Conservation (phyloP, 2,329 filamentous ascomycete species). For the Hymenoscyphus albidus region DNA sequence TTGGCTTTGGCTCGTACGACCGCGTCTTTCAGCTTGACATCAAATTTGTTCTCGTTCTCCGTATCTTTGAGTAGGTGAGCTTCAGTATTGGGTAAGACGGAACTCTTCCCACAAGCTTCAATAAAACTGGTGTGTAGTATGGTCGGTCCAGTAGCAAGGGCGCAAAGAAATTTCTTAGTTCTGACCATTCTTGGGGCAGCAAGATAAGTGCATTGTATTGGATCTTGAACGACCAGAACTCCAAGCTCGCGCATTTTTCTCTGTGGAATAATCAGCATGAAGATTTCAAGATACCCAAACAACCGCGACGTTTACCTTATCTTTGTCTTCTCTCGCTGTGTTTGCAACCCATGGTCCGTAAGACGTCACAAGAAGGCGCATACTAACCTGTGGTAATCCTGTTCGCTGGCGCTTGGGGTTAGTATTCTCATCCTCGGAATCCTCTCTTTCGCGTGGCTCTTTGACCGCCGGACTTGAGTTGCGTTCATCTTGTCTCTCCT, state of each 20-base stretch:
- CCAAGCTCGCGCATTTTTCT: conserved; percentile 78
- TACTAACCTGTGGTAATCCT: conserved; percentile 60
- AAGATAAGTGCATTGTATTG: conserved; percentile 74
- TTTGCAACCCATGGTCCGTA: conserved; percentile 79
- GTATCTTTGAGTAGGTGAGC: conserved; percentile 68
- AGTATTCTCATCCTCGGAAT: conserved; percentile 46
- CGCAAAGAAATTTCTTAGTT: conserved; percentile 89
- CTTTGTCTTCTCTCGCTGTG: conserved; percentile 68
- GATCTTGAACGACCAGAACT: conserved; percentile 74
- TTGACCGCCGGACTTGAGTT: conserved; percentile 40
- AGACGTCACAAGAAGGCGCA: conserved; percentile 77
- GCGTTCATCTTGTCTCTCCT: conserved; percentile 37
- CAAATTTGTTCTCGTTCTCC: conserved; percentile 67
- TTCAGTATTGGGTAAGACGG: conserved; percentile 59
- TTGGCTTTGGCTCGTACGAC: conserved; percentile 70
- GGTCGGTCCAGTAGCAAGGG: conserved; percentile 74
- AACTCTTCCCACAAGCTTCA: conserved; percentile 67
- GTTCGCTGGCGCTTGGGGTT: conserved; percentile 55
- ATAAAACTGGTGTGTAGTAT: conserved; percentile 78
- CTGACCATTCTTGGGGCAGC: conserved; percentile 83
- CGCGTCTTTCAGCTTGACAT: conserved; percentile 65
- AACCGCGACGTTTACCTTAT: conserved; percentile 59
- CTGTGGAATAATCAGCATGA: conserved; percentile 44
- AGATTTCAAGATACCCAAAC: neutral
- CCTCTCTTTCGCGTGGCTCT: conserved; percentile 42